Conservation (phyloP, 225 moss, liverwort and hornwort genomes). For the Straminergon stramineum region DNA sequence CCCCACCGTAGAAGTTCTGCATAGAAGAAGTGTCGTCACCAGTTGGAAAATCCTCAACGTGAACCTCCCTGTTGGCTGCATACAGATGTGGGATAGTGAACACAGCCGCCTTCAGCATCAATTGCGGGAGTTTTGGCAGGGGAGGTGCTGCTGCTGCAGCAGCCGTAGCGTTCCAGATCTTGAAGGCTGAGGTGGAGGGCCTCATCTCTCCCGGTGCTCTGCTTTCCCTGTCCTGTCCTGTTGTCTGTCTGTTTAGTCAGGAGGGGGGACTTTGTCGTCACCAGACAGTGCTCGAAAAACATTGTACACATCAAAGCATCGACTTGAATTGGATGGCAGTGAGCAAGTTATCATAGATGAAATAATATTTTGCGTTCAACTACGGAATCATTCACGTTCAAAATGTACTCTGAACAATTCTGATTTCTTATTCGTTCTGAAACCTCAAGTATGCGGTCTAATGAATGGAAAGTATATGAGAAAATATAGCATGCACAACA, state of each 20-base stretch:
- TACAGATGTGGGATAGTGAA: slow-evolving; percentile 30
- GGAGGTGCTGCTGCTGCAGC: neutral
- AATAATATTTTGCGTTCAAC: neutral
- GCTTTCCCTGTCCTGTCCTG: slow-evolving; percentile 23
- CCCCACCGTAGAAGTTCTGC: neutral
- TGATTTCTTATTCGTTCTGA: neutral
- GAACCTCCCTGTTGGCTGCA: slow-evolving; percentile 8
- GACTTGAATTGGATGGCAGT: neutral
- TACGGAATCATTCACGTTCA: neutral
- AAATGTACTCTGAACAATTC: neutral
- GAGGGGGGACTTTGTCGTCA: slow-evolving; percentile 1
- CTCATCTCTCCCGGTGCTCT: neutral
- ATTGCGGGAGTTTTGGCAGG: slow-evolving; percentile 11
- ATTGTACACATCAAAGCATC: neutral
- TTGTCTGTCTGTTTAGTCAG: slow-evolving; percentile 15
- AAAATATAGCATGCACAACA: neutral
- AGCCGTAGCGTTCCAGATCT: neutral
- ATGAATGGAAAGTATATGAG: neutral
- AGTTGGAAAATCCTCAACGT: neutral
- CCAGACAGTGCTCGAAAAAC: neutral
- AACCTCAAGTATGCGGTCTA: neutral
- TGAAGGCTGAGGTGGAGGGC: neutral
- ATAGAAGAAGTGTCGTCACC: neutral
- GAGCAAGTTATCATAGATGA: neutral
- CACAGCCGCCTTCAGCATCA: slow-evolving; percentile 51